Percentiles rank a stretch among this genome's conserved stretches.
These are phyloP conservation scores for Moesziomyces parantarcticus DNA, from an alignment of 1,284 basidiomycete genomes.

Conservation along the genomic window DNA sequence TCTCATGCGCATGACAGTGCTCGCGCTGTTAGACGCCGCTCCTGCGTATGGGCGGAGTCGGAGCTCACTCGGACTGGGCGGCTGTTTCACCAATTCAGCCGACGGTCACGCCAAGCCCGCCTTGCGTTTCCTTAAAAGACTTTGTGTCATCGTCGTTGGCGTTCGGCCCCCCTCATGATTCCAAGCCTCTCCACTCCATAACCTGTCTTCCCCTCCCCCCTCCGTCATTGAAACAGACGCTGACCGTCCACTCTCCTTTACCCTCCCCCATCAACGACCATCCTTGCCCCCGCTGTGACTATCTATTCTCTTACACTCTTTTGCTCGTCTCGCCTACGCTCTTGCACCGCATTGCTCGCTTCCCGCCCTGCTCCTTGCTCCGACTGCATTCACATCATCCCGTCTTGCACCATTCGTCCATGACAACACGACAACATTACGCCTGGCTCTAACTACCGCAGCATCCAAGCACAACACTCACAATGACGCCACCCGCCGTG, in stretches of 20 bases:
- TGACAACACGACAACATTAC: conserved; percentile 22
- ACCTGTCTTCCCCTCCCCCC: conserved; percentile 2
- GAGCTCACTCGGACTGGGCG: no score
- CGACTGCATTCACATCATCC: conserved; percentile 1
- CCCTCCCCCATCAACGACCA: neutral
- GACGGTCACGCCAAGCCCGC: conserved; percentile 4
- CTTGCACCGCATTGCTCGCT: neutral
- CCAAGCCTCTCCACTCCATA: conserved; percentile 22
- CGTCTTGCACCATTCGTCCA: conserved; percentile 2
- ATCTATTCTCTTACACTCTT: conserved; percentile 18
- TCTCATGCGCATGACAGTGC: no score
- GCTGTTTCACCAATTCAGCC: conserved; percentile 2
- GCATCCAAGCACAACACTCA: conserved; percentile 5
- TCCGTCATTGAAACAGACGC: conserved; percentile 18
- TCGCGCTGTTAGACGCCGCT: no score
- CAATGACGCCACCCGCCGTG: conserved; percentile 37
- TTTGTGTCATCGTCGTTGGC: neutral
- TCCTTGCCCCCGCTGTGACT: conserved; percentile 1
- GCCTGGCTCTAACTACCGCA: neutral
- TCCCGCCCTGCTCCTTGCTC: neutral
- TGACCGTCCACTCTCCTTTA: conserved; percentile 4
- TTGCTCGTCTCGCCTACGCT: neutral
- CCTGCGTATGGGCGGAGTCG: no score
- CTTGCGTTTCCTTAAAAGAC: conserved; percentile 21
- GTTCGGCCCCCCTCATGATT: conserved; percentile 8